Percentiles rank a stretch among this genome's conserved stretches.
Evolutionary conservation across 306 rosid genomes (phyloP).

Genomic region (Inga oerstediana): DNA sequence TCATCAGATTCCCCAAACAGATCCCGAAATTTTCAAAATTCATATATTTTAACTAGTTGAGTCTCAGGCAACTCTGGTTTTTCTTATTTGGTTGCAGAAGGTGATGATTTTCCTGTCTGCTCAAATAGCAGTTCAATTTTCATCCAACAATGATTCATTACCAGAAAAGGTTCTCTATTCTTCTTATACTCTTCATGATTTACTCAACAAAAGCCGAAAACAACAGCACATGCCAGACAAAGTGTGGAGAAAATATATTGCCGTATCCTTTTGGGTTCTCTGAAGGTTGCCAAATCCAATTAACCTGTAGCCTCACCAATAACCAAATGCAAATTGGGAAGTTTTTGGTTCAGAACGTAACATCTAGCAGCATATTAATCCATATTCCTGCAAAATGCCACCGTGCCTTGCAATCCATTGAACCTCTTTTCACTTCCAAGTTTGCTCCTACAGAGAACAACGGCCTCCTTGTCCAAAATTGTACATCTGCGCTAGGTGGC

Average conservation of each 20-base stretch:
- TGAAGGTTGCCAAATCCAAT: constrained; percentile 36
- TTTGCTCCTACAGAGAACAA: constrained; percentile 53
- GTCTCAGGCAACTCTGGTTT: not conserved
- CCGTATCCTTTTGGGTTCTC: constrained; percentile 78
- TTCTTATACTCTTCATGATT: constrained; percentile 36
- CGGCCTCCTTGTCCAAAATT: constrained; percentile 59
- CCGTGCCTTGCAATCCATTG: constrained; percentile 42
- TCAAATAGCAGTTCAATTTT: constrained; percentile 15
- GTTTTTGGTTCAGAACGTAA: constrained; percentile 52
- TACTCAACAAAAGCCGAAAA: constrained; percentile 44
- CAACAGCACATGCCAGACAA: constrained; percentile 4
- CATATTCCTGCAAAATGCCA: constrained; percentile 54
- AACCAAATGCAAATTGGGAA: constrained; percentile 33
- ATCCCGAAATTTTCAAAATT: not conserved
- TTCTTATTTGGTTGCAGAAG: constrained; percentile 30
- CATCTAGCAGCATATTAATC: constrained; percentile 51
- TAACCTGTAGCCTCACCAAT: constrained; percentile 33
- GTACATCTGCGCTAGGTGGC: constrained; percentile 29
- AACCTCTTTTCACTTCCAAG: constrained; percentile 35
- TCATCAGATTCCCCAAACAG: constrained; percentile 9
- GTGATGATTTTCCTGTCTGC: constrained; percentile 42
- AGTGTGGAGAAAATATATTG: constrained; percentile 42
- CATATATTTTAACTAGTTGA: not conserved
- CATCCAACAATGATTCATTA: constrained; percentile 43
- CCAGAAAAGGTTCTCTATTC: constrained; percentile 20